Evolutionary conservation across 169 alveolate species (phyloP).

Genomic region (Plasmodium gonderi): DNA sequence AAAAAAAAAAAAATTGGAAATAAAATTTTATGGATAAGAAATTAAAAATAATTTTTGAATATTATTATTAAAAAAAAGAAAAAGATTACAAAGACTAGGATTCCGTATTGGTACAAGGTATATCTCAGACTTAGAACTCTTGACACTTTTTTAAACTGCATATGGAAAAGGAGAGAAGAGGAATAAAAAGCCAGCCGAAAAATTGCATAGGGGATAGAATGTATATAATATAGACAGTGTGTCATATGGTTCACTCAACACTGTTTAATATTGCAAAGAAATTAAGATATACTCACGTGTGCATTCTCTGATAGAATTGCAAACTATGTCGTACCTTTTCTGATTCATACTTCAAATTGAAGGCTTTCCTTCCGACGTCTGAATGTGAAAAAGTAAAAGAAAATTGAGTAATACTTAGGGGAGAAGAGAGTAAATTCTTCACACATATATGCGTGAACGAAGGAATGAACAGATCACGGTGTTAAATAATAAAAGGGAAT

Average conservation of each 20-base stretch:
- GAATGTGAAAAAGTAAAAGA: conserved; percentile 38
- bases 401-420: not conserved
- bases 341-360: conserved; percentile 65
- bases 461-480: too few relatives aligned
- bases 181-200: too few relatives aligned
- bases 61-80: conserved; percentile 67
- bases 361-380: conserved; percentile 85
- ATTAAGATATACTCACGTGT: not conserved
- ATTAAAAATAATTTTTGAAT: conserved; percentile 69
- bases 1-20: conserved; percentile 19
- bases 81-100: conserved; percentile 18
- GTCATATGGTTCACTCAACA: too few relatives aligned
- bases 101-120: conserved; percentile 70
- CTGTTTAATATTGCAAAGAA: too few relatives aligned
- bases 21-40: not conserved
- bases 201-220: too few relatives aligned
- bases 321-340: conserved; percentile 47
- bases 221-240: too few relatives aligned
- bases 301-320: not conserved
- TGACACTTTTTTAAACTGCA: conserved; percentile 73
- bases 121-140: conserved; percentile 71
- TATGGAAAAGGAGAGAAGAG: not conserved
- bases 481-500: too few relatives aligned
- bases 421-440: not conserved
- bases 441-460: not conserved